phyloP scores from a whole-genome alignment of 2,329 filamentous ascomycete species.

The Nothophoma quercina region DNA sequence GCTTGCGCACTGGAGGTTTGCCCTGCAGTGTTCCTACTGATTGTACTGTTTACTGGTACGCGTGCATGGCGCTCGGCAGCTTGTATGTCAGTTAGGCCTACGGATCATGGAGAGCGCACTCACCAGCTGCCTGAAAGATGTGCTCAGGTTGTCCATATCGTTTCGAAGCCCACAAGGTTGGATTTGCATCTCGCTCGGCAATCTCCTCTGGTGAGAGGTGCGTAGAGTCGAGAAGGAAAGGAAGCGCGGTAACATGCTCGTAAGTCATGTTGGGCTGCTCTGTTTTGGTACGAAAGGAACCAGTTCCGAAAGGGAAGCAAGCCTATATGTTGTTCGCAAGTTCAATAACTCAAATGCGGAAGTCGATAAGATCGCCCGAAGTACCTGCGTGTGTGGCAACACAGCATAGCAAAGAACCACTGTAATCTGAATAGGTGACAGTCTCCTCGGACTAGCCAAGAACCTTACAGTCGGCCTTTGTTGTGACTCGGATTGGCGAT shows the following conservation, averaged over 20 bases:
- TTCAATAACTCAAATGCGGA: background rate
- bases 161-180: background rate
- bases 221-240: constrained; percentile 1
- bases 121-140: constrained; percentile 1
- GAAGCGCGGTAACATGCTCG: background rate
- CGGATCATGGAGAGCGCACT: background rate
- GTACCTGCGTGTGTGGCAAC: background rate
- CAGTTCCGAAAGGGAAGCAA: too few species aligned
- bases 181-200: background rate
- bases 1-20: too few species aligned
- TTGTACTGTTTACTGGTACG: too few species aligned
- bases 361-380: background rate
- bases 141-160: constrained; percentile 3
- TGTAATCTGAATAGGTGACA: background rate
- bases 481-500: background rate
- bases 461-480: background rate
- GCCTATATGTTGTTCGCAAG: background rate
- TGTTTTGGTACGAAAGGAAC: too few species aligned
- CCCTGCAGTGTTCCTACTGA: too few species aligned
- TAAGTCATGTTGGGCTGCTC: background rate
- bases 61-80: constrained; percentile 1
- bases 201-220: background rate
- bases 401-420: background rate
- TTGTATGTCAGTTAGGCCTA: background rate
- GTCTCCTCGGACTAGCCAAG: background rate